phyloP scores from a whole-genome alignment of 2,329 filamentous ascomycete species.

The Fusarium tupiense region DNA sequence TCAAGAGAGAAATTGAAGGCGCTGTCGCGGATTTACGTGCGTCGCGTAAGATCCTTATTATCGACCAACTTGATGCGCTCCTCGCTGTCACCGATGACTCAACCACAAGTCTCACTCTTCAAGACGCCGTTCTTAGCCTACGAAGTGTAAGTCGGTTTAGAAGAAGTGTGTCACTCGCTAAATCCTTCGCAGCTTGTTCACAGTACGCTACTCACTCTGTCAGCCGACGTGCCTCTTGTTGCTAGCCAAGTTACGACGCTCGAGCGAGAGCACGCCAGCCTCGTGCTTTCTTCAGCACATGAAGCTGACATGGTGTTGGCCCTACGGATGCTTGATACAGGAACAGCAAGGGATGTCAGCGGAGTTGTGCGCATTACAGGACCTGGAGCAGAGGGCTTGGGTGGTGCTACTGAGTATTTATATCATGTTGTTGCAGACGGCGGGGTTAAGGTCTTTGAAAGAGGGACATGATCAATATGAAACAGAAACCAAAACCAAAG shows the following conservation, averaged over 20 bases:
- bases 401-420: conserved; percentile 75
- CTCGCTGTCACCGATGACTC: conserved; percentile 66
- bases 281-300: conserved; percentile 79
- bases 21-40: conserved; percentile 50
- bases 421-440: conserved; percentile 86
- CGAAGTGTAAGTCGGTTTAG: conserved; percentile 65
- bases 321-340: conserved; percentile 82
- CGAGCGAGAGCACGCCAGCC: conserved; percentile 76
- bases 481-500: not conserved
- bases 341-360: conserved; percentile 89
- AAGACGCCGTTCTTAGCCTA: conserved; percentile 66
- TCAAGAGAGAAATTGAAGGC: conserved; percentile 52
- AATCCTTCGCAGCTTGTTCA: conserved; percentile 63
- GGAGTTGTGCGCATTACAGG: conserved; percentile 82
- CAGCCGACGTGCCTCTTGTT: conserved; percentile 80
- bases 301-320: conserved; percentile 76
- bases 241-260: conserved; percentile 69
- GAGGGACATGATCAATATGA: conserved; percentile 60
- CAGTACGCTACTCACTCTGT: conserved; percentile 71
- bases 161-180: not conserved
- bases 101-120: conserved; percentile 57
- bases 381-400: conserved; percentile 40
- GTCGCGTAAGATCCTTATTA: conserved; percentile 63
- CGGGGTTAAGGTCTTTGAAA: conserved; percentile 82
- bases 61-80: conserved; percentile 73